These are phyloP conservation scores for Xylaria sp. DNA, from an alignment of 2,329 filamentous ascomycete genomes.

Conservation along the genomic window DNA sequence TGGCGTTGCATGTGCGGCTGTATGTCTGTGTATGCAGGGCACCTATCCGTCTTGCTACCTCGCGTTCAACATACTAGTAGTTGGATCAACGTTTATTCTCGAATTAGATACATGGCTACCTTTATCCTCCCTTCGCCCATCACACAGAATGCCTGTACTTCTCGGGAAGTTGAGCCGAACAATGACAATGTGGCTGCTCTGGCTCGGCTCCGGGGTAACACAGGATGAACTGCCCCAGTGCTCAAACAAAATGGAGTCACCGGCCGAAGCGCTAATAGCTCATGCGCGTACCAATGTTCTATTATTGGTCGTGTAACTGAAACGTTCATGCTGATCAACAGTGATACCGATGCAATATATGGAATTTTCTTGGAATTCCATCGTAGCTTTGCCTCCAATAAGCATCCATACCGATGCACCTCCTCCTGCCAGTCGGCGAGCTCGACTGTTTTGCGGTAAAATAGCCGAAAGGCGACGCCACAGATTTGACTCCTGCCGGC, in stretches of 20 bases:
- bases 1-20: slow-evolving; percentile 28
- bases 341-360: neutral
- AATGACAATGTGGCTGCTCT: neutral
- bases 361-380: slow-evolving; percentile 10
- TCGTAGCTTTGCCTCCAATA: neutral
- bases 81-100: slow-evolving; percentile 15
- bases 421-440: slow-evolving; percentile 2
- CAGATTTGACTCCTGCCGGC: slow-evolving; percentile 12
- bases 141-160: neutral
- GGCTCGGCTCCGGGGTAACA: slow-evolving; percentile 13
- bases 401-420: slow-evolving; percentile 7
- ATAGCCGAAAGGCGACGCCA: slow-evolving; percentile 8
- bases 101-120: slow-evolving; percentile 18
- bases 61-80: neutral
- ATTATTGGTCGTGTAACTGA: slow-evolving; percentile 21
- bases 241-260: slow-evolving; percentile 16
- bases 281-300: neutral
- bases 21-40: slow-evolving; percentile 11
- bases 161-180: slow-evolving; percentile 6
- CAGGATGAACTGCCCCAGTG: neutral
- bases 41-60: slow-evolving; percentile 19
- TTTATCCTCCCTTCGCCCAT: neutral
- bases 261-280: neutral
- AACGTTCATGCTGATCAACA: slow-evolving; percentile 4
- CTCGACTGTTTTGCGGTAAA: slow-evolving; percentile 4